Evolutionary conservation across 1,139 yeast genomes (phyloP).

Genomic region (Zygosaccharomyces pseudobailii): DNA sequence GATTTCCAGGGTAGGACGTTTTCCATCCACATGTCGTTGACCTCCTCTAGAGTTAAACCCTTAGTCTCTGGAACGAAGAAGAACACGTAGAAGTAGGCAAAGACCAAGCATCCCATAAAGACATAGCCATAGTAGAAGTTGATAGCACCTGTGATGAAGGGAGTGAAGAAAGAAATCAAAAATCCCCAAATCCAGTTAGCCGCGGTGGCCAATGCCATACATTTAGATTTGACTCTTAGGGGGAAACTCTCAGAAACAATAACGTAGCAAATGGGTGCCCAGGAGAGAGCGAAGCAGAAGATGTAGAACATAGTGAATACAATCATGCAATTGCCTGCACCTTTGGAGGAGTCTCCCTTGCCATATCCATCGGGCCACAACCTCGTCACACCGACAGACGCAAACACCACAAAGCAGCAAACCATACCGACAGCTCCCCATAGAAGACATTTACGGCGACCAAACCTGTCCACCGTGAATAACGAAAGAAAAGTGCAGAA

Average conservation of each 20-base stretch:
- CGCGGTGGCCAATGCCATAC: constrained; percentile 68
- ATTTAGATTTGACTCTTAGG: constrained; percentile 71
- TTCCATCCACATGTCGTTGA: constrained; percentile 50
- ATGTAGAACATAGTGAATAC: constrained; percentile 73
- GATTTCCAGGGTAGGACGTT: constrained; percentile 31
- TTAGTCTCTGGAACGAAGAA: constrained; percentile 66
- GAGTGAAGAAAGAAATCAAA: constrained; percentile 73
- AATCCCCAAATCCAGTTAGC: constrained; percentile 79
- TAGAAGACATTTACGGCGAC: constrained; percentile 60
- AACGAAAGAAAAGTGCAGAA: constrained; percentile 65
- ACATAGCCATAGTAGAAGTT: constrained; percentile 67
- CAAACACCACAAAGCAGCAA: constrained; percentile 56
- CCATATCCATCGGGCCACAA: constrained; percentile 48
- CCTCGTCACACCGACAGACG: constrained; percentile 59
- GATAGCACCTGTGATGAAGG: constrained; percentile 56
- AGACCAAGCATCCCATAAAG: constrained; percentile 62
- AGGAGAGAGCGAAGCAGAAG: constrained; percentile 73
- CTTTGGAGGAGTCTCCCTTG: constrained; percentile 30
- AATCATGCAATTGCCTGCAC: constrained; percentile 74
- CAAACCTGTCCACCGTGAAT: constrained; percentile 58
- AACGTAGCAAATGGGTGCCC: constrained; percentile 79
- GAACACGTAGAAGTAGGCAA: constrained; percentile 59
- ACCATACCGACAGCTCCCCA: constrained; percentile 61
- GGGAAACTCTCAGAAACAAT: constrained; percentile 75
- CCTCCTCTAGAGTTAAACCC: constrained; percentile 68